These are phyloP conservation scores for Poa pratensis DNA, from an alignment of 176 grass and related monocot genomes.

Conservation along the genomic window DNA sequence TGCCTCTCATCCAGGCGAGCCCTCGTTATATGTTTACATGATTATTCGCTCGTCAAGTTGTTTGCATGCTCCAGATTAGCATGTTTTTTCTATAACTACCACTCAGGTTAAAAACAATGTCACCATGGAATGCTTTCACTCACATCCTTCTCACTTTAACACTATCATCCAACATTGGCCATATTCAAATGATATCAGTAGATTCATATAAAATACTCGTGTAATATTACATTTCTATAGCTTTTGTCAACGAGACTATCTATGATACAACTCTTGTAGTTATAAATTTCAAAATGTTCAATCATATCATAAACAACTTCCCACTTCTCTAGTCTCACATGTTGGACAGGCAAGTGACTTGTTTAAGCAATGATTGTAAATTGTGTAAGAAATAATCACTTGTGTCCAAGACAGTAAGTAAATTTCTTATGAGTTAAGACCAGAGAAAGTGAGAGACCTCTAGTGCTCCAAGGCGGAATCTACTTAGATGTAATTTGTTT, in stretches of 20 bases:
- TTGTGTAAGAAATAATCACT: background rate
- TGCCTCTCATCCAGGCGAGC: background rate
- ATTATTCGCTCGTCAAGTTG: conserved; percentile 21
- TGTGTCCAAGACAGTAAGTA: conserved; percentile 5
- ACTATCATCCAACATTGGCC: conserved; percentile 1
- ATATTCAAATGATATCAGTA: background rate
- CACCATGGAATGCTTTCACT: background rate
- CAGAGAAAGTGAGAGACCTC: conserved; percentile 23
- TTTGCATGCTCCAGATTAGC: conserved; percentile 35
- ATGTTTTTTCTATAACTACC: conserved; percentile 26
- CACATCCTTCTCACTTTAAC: conserved; percentile 24
- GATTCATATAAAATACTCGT: background rate
- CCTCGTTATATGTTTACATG: conserved; percentile 9
- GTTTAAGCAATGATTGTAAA: background rate
- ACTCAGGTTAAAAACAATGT: background rate
- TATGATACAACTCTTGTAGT: conserved; percentile 19
- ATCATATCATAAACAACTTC: conserved; percentile 1
- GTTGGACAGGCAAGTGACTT: background rate
- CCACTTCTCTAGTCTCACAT: conserved; percentile 25
- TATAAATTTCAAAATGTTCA: conserved; percentile 1
- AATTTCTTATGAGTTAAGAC: background rate
- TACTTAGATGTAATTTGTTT: conserved; percentile 28
- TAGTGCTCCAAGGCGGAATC: conserved; percentile 17
- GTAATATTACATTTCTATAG: background rate
- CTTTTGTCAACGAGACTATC: conserved; percentile 2